A percentile compares a stretch with the other conserved stretches of the same genome.
Evolutionary conservation across 805 yeast species (phyloP).

Genomic region (Lachancea thermotolerans): DNA sequence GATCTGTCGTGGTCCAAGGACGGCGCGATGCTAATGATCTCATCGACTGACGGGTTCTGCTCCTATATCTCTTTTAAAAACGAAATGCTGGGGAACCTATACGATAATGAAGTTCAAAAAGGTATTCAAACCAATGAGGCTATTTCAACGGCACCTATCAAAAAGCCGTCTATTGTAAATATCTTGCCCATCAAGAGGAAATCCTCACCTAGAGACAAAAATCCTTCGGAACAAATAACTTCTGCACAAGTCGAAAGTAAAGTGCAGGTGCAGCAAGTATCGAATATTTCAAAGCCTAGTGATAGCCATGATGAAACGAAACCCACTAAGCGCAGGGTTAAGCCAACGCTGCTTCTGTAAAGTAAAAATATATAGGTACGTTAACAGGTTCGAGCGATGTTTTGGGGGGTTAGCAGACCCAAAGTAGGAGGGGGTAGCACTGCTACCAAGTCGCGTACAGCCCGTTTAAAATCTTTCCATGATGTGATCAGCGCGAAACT

Average conservation of each 20-base stretch:
- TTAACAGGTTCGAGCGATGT: neutral
- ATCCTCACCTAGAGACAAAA: no score
- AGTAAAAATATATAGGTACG: neutral
- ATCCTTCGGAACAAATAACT: no score
- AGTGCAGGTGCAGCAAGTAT: no score
- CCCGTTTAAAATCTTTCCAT: no score
- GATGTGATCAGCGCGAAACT: neutral
- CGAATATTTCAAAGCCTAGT: neutral
- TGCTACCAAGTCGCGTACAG: no score
- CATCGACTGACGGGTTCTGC: constrained; percentile 92
- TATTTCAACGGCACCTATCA: no score
- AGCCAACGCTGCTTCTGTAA: constrained; percentile 15
- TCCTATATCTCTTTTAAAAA: constrained; percentile 53
- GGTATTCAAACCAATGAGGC: no score
- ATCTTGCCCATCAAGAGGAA: no score
- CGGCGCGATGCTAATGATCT: constrained; percentile 61
- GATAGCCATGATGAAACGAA: neutral
- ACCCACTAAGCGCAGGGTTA: constrained; percentile 18
- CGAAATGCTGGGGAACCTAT: constrained; percentile 45
- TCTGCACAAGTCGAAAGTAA: no score
- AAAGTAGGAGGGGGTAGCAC: no score
- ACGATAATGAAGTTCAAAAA: neutral
- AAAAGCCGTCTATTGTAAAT: no score
- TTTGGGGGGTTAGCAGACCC: no score
- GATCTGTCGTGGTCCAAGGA: constrained; percentile 81